Evolutionary conservation across 768 basidiomycete genomes (phyloP), one percentile per base, ranked within the genome.

Genomic region (Xerocomellus amylosporus): DNA sequence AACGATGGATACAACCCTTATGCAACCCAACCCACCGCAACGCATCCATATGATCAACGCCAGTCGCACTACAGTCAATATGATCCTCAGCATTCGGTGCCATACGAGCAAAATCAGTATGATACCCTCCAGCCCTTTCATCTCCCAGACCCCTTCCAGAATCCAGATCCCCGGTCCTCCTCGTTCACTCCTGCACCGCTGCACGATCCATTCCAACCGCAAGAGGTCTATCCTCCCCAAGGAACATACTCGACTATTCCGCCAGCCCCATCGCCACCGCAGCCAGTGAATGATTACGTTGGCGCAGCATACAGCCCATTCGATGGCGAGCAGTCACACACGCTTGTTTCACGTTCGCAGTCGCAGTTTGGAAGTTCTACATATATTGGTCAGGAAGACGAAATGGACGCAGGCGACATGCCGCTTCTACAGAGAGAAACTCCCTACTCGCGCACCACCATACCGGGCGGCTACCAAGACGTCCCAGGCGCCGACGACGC

Each of bases 1-100:
- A 86, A 87, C 62, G 86, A 89, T 54, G 85, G 85, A 1, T 85
- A 84, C 68, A 74, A 73, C 56, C 77, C 81, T 8, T 82, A 86
- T 58, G 62, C 71, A 47, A 56, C 71, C 26, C 61, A 68, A n/a
- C 64, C 58, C 13, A 8, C 47, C 5, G 62, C 70, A 26, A 65
- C 72, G 43, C 72, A 70, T 44, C 76, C 76, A 7, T 77, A 76
- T 55, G 78, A 79, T 55, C 76, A 73, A 39, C 55, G 38, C 43
- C 73, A 74, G 57, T 69, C 71, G 15, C 65, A 62, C 15, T 59
- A 64, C 40, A 52, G 58, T 50, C 63, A 74, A 57, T 51, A 72
- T 57, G 47, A 73, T 61, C 0, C 66, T 10, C 67, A 72, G 54
- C 51, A 73, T 62, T 33, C 73, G 61, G 6, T 51, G 9, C 63